Percentiles rank a stretch among this genome's conserved stretches.
Evolutionary conservation across 192 early-diverging fungal genomes (phyloP).

Genomic region (Linnemannia schmuckeri): DNA sequence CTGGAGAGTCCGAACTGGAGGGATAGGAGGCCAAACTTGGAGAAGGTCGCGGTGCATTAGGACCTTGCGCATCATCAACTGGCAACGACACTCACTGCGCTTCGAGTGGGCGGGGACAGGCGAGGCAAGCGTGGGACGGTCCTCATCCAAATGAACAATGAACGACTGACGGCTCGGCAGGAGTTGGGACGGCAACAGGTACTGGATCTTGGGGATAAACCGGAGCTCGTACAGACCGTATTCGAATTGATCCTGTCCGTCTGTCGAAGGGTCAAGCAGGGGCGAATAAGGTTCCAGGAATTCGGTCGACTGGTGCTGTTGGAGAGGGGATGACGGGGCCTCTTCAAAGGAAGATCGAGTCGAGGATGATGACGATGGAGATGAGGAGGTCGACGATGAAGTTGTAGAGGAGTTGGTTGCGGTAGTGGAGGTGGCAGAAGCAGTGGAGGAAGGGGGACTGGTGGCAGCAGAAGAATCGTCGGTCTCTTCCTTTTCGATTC

Average conservation of each 20-base stretch:
- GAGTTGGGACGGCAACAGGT: constrained; percentile 40
- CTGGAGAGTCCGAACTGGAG: constrained; percentile 29
- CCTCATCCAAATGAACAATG: constrained; percentile 51
- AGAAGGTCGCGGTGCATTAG: constrained; percentile 43
- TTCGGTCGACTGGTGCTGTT: constrained; percentile 7
- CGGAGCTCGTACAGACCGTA: constrained; percentile 52
- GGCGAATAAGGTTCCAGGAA: constrained; percentile 48
- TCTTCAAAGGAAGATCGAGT: constrained; percentile 2
- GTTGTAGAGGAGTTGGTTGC: neutral
- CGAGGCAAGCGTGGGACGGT: constrained; percentile 44
- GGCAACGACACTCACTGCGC: constrained; percentile 45
- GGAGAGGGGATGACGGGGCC: neutral
- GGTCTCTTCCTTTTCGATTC: constrained; percentile 28
- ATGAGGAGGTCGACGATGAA: neutral
- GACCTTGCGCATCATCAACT: constrained; percentile 55
- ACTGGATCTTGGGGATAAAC: constrained; percentile 52
- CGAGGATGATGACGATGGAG: neutral
- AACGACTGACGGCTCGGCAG: constrained; percentile 44
- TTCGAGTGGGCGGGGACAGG: constrained; percentile 36
- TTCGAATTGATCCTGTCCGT: constrained; percentile 52
- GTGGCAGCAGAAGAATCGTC: neutral
- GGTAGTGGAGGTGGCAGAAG: neutral
- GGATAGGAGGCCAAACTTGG: constrained; percentile 42
- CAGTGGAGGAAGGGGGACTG: neutral
- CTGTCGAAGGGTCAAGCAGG: constrained; percentile 36